These are phyloP conservation scores for Rhodotorula sp. DNA, from an alignment of 1,284 basidiomycete species.

Conservation along the genomic window DNA sequence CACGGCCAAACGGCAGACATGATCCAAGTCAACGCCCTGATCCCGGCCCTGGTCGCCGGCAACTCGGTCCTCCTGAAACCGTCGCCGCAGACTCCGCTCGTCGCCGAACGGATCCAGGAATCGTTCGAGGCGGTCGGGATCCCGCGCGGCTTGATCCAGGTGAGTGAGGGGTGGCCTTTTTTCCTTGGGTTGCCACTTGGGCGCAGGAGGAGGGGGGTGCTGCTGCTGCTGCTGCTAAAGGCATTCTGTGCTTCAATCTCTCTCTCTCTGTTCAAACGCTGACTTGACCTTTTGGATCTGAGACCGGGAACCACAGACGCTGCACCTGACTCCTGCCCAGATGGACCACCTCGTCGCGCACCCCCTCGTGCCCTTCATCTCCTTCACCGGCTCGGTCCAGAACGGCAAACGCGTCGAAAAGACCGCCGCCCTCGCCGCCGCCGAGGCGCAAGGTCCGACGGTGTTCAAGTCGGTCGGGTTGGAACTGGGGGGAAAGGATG, in stretches of 20 bases:
- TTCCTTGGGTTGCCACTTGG: too few species aligned
- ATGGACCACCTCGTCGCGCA: constrained; percentile 67
- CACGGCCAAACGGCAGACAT: constrained; percentile 61
- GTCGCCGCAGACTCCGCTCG: constrained; percentile 88
- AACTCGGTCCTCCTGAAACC: constrained; percentile 90
- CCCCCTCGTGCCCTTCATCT: constrained; percentile 63
- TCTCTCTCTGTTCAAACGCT: neutral
- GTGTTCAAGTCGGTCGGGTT: constrained; percentile 67
- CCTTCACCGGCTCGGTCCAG: constrained; percentile 81
- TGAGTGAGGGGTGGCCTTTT: constrained; percentile 46
- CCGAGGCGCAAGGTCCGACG: constrained; percentile 57
- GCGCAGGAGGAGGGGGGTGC: too few species aligned
- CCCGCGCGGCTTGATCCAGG: constrained; percentile 71
- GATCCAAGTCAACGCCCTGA: constrained; percentile 80
- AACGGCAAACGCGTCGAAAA: constrained; percentile 52
- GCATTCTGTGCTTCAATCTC: too few species aligned
- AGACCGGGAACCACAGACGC: constrained; percentile 30
- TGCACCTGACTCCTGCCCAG: constrained; percentile 71
- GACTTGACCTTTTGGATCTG: neutral
- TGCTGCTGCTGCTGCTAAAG: too few species aligned
- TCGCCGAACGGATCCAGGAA: constrained; percentile 73
- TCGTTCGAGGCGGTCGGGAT: constrained; percentile 73
- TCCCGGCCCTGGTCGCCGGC: constrained; percentile 73
- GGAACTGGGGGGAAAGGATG: constrained; percentile 93
- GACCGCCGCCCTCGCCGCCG: constrained; percentile 50